Evolutionary conservation across 2,329 filamentous ascomycete genomes (phyloP).

Genomic region (Xylariales sp.): DNA sequence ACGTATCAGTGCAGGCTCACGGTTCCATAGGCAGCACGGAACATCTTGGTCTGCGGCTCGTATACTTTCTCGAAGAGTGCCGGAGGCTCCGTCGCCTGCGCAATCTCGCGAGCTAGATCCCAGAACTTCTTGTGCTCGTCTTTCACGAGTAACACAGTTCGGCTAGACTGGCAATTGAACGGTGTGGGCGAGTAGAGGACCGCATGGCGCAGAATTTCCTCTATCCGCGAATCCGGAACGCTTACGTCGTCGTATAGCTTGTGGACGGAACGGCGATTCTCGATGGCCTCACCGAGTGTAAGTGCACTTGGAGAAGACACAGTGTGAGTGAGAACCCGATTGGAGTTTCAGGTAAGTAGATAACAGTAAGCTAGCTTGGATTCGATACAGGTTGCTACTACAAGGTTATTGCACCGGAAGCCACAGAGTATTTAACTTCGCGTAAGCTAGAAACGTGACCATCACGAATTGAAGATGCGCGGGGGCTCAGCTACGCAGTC

Average conservation of each 20-base stretch:
- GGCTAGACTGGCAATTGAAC: conserved; percentile 11
- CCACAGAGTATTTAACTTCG: too few species aligned
- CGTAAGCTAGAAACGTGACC: too few species aligned
- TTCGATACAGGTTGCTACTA: not conserved
- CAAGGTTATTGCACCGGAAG: too few species aligned
- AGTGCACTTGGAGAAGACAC: conserved; percentile 15
- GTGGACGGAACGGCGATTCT: conserved; percentile 23
- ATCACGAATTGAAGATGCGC: too few species aligned
- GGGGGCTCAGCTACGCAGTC: too few species aligned
- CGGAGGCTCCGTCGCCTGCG: conserved; percentile 9
- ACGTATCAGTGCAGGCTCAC: conserved; percentile 4
- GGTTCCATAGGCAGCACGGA: conserved; percentile 23
- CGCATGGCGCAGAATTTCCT: conserved; percentile 18
- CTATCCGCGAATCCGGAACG: conserved; percentile 2
- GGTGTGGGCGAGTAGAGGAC: conserved; percentile 21
- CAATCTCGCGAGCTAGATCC: conserved; percentile 23
- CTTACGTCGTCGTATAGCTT: conserved; percentile 16
- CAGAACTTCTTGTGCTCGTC: conserved; percentile 27
- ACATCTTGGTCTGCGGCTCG: conserved; percentile 20
- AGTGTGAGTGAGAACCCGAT: not conserved
- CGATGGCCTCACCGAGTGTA: conserved; percentile 20
- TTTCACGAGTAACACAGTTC: conserved; percentile 15
- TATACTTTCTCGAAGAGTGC: conserved; percentile 4
- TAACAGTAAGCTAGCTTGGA: too few species aligned
- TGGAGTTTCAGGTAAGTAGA: not conserved